Base-by-base conservation (phyloP, 106 monocot genomes). In the Gastrodia elata region DNA sequence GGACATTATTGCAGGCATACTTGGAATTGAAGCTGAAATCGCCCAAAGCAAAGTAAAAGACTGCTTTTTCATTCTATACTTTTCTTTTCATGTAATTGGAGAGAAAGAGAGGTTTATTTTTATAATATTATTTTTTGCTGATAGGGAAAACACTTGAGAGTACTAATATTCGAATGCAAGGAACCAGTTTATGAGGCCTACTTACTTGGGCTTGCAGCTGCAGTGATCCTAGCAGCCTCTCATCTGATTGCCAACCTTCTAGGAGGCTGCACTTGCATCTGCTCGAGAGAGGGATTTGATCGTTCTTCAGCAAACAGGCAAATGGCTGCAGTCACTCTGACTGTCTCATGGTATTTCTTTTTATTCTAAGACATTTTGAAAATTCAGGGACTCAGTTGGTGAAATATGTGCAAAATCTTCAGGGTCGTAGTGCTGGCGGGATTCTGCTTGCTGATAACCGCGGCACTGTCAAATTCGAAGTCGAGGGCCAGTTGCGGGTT, bases 11-110 rank as follows among this genome's bases (percentile, higher is more conserved):
- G 91, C 91, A 9, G 91, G 91, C 28, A 44, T 89, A 14, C 79
- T 94, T 10, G 94, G 91, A 27, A 79, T 94, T 11, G 61, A 94
- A 84, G 94, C 91, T 11, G 84, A 91, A 75, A 61, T 79, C 41
- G 75, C 82, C 52, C 84, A 91, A 76, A 87, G 83, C 78, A 85
- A 94, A 84, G 94, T 65, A 32, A 41, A 18, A 11, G 24, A 40
- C 6, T 1, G 8, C 7, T 18, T 0, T 4, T 30, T 64, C 10
- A 3, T 18, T 32, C 32, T 6, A 64, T 64, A 0, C 43, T 32
- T 2, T 64, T n/a, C n/a, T n/a, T n/a, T n/a, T n/a, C n/a, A n/a
- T n/a, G n/a, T n/a, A n/a, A n/a, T n/a, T n/a, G n/a, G n/a, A n/a
- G n/a, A n/a, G n/a, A n/a, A n/a, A n/a, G n/a, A n/a, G n/a, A n/a